Evolutionary conservation across 768 basidiomycete genomes (phyloP).

Genomic region (Mycena floridula): DNA sequence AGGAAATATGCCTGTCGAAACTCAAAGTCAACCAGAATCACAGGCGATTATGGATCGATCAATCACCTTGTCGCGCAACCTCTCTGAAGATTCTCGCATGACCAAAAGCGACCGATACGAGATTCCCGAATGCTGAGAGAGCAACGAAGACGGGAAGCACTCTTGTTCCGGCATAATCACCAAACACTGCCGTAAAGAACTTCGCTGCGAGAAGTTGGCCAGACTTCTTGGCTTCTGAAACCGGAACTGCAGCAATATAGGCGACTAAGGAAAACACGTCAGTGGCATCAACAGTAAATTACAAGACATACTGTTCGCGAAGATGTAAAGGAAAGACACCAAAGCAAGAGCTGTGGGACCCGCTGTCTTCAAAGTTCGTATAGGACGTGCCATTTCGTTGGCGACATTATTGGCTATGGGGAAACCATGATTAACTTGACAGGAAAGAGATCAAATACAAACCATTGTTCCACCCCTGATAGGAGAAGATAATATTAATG

Average conservation of each 20-base stretch:
- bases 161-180: constrained; percentile 25
- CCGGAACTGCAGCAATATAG: constrained; percentile 33
- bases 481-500: constrained; percentile 21
- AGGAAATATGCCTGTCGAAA: constrained; percentile 50
- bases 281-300: not conserved
- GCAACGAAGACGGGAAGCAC: constrained; percentile 32
- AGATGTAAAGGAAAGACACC: constrained; percentile 41
- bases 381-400: constrained; percentile 24
- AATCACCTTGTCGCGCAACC: constrained; percentile 24
- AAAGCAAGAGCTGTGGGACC: constrained; percentile 38
- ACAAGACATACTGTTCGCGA: constrained; percentile 28
- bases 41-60: not conserved
- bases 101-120: constrained; percentile 31
- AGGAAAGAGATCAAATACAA: constrained; percentile 40
- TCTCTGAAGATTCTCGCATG: constrained; percentile 41
- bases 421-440: constrained; percentile 21
- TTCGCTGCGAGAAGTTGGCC: constrained; percentile 40
- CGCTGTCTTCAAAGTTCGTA: constrained; percentile 39
- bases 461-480: constrained; percentile 35
- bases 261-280: not conserved
- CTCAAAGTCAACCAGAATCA: constrained; percentile 23
- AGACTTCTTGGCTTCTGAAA: constrained; percentile 34
- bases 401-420: not conserved
- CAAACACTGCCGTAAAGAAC: constrained; percentile 48
- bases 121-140: constrained; percentile 33